Percentiles rank a stretch among this genome's conserved stretches.
Conservation (phyloP, 495 filamentous ascomycete species). For the Aspergillus nanangensis region DNA sequence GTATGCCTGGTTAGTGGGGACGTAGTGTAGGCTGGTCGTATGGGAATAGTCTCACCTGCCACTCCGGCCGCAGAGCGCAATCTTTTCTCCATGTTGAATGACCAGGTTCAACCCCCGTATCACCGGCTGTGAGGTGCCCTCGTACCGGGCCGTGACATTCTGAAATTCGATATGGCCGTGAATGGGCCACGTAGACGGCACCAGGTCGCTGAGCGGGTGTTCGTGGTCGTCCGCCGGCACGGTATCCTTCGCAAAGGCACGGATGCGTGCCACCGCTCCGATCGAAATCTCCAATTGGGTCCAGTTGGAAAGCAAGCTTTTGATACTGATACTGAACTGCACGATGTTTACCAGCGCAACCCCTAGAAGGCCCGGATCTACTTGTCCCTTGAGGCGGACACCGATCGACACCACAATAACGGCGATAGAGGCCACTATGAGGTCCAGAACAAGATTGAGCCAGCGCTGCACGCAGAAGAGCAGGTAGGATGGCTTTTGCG, state of each 20-base stretch:
- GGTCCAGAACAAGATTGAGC: slow-evolving; percentile 2
- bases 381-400: neutral
- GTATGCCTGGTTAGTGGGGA: too few relatives aligned
- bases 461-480: slow-evolving; percentile 4
- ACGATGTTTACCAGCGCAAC: neutral
- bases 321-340: neutral
- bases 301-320: neutral
- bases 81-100: neutral
- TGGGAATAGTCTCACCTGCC: too few relatives aligned
- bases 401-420: neutral
- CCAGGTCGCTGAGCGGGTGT: neutral
- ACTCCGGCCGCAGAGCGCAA: slow-evolving; percentile 13
- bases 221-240: slow-evolving; percentile 1
- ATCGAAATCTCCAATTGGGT: slow-evolving; percentile 1
- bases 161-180: neutral
- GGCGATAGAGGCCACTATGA: neutral
- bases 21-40: too few relatives aligned
- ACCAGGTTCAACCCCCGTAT: neutral
- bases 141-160: neutral
- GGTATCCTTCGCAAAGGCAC: neutral
- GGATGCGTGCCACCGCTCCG: slow-evolving; percentile 1
- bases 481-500: slow-evolving; percentile 3
- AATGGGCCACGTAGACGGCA: neutral
- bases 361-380: neutral
- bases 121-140: neutral